phyloP scores from a whole-genome alignment of 2,329 filamentous ascomycete genomes.

The Trichoderma endophyticum region DNA sequence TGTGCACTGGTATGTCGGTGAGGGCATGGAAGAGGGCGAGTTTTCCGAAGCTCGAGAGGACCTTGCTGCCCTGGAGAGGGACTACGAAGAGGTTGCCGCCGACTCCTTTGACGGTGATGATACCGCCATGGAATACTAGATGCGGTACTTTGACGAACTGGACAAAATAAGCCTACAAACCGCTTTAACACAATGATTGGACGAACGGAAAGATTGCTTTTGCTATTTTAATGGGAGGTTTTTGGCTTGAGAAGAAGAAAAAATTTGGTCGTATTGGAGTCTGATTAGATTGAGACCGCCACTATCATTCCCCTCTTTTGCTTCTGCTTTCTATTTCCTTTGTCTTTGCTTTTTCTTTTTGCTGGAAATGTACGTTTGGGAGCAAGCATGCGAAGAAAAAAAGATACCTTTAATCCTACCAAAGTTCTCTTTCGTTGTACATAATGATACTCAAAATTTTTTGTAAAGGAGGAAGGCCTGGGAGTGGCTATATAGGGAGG shows the following conservation, averaged over 20 bases:
- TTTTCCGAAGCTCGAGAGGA: conserved; percentile 87
- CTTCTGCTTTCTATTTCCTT: background rate
- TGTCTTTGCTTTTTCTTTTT: background rate
- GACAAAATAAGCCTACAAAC: background rate
- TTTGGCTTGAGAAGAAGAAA: conserved; percentile 15
- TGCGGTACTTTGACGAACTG: background rate
- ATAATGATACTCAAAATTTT: background rate
- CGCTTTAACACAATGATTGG: background rate
- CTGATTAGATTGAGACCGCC: conserved; percentile 9
- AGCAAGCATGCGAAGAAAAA: conserved; percentile 33
- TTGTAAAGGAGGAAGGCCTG: background rate
- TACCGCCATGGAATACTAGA: conserved; percentile 75
- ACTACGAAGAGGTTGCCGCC: conserved; percentile 80
- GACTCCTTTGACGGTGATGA: conserved; percentile 66
- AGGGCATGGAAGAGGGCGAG: conserved; percentile 91
- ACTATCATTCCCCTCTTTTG: conserved; percentile 20
- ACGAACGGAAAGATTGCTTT: background rate
- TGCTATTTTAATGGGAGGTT: background rate
- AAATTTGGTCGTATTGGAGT: conserved; percentile 1
- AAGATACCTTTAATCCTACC: conserved; percentile 20
- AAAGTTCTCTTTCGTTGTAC: conserved; percentile 7
- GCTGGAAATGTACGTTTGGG: conserved; percentile 22
- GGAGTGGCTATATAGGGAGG: background rate
- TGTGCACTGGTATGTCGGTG: conserved; percentile 78
- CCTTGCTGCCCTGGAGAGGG: conserved; percentile 78